A percentile compares a stretch with the other conserved stretches of the same genome.
Conservation (phyloP, 805 yeast species). For the Torulaspora franciscae region DNA sequence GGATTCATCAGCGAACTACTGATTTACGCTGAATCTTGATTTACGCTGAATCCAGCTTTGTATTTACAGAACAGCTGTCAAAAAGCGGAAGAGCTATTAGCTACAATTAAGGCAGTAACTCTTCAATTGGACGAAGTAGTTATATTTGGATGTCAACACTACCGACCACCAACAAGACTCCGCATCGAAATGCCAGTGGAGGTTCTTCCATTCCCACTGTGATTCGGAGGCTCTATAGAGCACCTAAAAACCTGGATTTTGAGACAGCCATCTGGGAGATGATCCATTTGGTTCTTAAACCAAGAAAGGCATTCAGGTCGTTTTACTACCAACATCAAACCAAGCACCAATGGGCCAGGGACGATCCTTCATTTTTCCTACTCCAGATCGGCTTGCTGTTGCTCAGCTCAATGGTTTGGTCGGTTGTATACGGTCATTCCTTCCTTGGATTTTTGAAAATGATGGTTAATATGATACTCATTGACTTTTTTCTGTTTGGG, state of each 20-base stretch:
- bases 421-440: conserved; percentile 68
- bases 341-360: conserved; percentile 77
- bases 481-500: conserved; percentile 76
- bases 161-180: conserved; percentile 9
- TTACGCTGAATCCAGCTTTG: too few relatives aligned
- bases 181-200: conserved; percentile 6
- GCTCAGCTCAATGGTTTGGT: conserved; percentile 85
- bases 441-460: conserved; percentile 57
- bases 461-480: conserved; percentile 74
- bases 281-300: conserved; percentile 63
- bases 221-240: conserved; percentile 51
- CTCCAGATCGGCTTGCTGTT: conserved; percentile 61
- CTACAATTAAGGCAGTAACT: too few relatives aligned
- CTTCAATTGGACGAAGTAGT: too few relatives aligned
- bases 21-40: too few relatives aligned
- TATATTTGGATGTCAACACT: conserved; percentile 4
- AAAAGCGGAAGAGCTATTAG: too few relatives aligned
- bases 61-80: too few relatives aligned
- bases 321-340: conserved; percentile 79
- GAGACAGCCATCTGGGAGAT: conserved; percentile 95
- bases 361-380: conserved; percentile 85
- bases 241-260: conserved; percentile 72
- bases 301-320: conserved; percentile 76
- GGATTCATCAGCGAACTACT: too few relatives aligned
- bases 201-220: conserved; percentile 30